Evolutionary conservation across 202 grass and related monocot genomes (phyloP).

Genomic region (Panicum hallii): DNA sequence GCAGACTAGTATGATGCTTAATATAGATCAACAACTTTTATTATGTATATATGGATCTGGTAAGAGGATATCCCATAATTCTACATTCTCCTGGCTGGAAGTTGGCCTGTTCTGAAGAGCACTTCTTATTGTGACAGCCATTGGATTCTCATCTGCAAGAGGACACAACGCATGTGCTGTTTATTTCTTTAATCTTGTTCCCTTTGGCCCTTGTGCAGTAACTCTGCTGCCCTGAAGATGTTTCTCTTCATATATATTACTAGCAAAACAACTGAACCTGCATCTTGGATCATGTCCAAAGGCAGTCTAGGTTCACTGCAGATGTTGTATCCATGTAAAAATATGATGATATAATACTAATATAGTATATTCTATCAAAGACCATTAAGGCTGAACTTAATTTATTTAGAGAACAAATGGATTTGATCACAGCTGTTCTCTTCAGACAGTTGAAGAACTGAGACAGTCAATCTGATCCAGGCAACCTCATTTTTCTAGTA

Average conservation of each 20-base stretch:
- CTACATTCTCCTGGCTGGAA: conserved; percentile 45
- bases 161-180: conserved; percentile 45
- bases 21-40: conserved; percentile 4
- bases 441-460: background rate
- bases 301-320: conserved; percentile 47
- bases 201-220: conserved; percentile 31
- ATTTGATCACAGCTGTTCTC: conserved; percentile 30
- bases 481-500: conserved; percentile 5
- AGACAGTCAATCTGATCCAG: conserved; percentile 21
- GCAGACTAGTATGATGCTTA: background rate
- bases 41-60: conserved; percentile 19
- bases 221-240: conserved; percentile 32
- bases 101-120: conserved; percentile 45
- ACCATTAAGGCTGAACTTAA: background rate
- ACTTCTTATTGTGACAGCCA: conserved; percentile 44
- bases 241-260: conserved; percentile 33
- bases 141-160: conserved; percentile 57
- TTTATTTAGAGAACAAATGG: conserved; percentile 27
- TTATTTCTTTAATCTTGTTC: conserved; percentile 42
- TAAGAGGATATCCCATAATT: conserved; percentile 45
- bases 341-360: background rate
- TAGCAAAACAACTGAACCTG: conserved; percentile 17
- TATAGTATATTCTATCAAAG: conserved; percentile 23
- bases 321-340: conserved; percentile 1
- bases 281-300: conserved; percentile 43